Evolutionary conservation across 257 asterid genomes (phyloP).

Genomic region (Scutellaria baicalensis): DNA sequence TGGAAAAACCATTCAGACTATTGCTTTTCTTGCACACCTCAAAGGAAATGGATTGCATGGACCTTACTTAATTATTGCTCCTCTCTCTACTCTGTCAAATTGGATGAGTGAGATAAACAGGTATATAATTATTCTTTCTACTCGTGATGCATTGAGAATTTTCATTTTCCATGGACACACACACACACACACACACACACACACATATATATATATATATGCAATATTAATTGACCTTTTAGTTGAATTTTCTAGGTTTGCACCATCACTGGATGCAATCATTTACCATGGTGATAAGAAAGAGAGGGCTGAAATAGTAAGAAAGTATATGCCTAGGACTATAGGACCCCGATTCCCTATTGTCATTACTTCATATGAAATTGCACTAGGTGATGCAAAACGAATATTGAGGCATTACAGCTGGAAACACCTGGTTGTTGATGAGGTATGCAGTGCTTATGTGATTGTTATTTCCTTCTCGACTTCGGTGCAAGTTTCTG

Average conservation of each 20-base stretch:
- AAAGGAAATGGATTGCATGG: conserved; percentile 95
- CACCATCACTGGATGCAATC: conserved; percentile 65
- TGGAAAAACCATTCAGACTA: conserved; percentile 95
- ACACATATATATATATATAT: background rate
- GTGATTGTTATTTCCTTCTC: background rate
- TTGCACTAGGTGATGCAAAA: conserved; percentile 68
- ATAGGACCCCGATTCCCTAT: conserved; percentile 81
- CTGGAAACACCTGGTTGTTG: conserved; percentile 95
- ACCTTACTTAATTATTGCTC: conserved; percentile 91
- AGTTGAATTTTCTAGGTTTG: conserved; percentile 46
- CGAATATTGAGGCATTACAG: conserved; percentile 54
- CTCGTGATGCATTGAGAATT: background rate
- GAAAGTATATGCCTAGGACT: conserved; percentile 84
- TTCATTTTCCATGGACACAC: background rate
- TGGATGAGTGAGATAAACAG: conserved; percentile 87
- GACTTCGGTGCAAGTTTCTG: background rate
- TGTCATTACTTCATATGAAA: conserved; percentile 86
- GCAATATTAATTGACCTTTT: background rate
- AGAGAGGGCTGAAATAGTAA: conserved; percentile 59
- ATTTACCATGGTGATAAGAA: conserved; percentile 81
- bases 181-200: background rate
- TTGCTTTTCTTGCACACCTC: conserved; percentile 92
- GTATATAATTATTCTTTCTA: conserved; percentile 27
- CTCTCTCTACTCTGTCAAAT: conserved; percentile 93
- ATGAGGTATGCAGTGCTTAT: conserved; percentile 54